Base-by-base conservation (phyloP, 148 eudicot species). In the Cornus controversa region DNA sequence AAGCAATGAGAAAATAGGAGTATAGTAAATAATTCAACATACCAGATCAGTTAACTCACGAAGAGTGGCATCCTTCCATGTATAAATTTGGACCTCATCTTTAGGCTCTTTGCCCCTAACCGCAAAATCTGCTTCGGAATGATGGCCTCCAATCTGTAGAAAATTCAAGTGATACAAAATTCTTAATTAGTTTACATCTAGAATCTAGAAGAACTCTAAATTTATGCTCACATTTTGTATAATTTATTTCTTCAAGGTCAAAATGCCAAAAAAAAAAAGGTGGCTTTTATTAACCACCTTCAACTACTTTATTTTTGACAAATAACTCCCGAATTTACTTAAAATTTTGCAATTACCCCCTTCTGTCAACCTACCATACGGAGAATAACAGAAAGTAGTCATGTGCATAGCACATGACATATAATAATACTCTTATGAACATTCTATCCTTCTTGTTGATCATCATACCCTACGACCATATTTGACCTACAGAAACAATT, bases 81-180 rank as follows among this genome's bases (percentile, higher is more conserved):
- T 96, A 82, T 96, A 96, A 62, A 96, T 96, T 85, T 96, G 99
- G 77, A 96, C 98, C 85, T 96, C 99, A 66, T 96, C 95, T 85
- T 96, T 96, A 42, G 99, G 99, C 71, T 93, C 99, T 83, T 92
- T 96, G 81, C 98, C 98, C 79, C 95, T 88, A 58, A 87, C 92
- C 23, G 92, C 85, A 86, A 93, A 96, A 65, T 96, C 99, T 64
- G 72, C 89, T 73, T 82, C 89, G 67, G 84, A 82, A 83, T 93
- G 99, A 80, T 93, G 99, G 47, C 93, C 89, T 75, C 99, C 99
- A 75, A 84, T 77, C 99, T 96, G 88, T 77, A 63, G 42, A 76
- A 67, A 80, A 66, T 67, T 58, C 26, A 78, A 29, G 20, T 31
- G 8, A 74, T 10, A 15, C n/a, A 5, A 34, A 54, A 22, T 28